Evolutionary conservation across 441 rosid species (phyloP).

Genomic region (Mallotus repandus): DNA sequence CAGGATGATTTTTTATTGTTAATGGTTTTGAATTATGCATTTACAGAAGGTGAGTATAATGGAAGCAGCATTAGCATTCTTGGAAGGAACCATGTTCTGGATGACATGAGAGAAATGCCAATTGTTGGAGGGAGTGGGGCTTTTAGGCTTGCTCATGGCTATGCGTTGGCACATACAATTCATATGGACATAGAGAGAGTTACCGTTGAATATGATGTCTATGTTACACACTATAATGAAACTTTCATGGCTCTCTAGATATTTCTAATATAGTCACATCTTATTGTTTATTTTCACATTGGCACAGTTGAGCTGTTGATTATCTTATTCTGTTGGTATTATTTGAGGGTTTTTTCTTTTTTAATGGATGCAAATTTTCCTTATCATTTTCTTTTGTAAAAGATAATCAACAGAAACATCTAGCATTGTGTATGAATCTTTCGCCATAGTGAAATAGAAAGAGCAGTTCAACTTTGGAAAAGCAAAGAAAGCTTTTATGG

Average conservation of each 20-base stretch:
- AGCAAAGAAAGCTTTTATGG: slow-evolving; percentile 7
- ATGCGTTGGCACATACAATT: slow-evolving; percentile 56
- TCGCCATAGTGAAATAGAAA: neutral
- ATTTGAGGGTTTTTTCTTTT: neutral
- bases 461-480: neutral
- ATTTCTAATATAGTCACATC: neutral
- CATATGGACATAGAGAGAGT: slow-evolving; percentile 30
- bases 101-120: slow-evolving; percentile 56
- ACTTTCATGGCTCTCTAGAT: neutral
- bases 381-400: neutral
- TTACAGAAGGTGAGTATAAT: slow-evolving; percentile 48
- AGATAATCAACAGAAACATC: neutral
- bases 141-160: slow-evolving; percentile 73
- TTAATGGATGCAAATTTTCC: neutral
- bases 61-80: slow-evolving; percentile 59
- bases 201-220: slow-evolving; percentile 55
- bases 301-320: neutral
- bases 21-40: slow-evolving; percentile 56
- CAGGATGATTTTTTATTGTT: slow-evolving; percentile 38
- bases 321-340: neutral
- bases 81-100: slow-evolving; percentile 43
- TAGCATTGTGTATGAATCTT: neutral
- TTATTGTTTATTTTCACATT: neutral
- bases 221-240: slow-evolving; percentile 43
- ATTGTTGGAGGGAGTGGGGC: slow-evolving; percentile 61